A percentile compares a stretch with the other conserved stretches of the same genome.
Conservation (phyloP, 768 basidiomycete species). For the Dioszegia aurantiaca region DNA sequence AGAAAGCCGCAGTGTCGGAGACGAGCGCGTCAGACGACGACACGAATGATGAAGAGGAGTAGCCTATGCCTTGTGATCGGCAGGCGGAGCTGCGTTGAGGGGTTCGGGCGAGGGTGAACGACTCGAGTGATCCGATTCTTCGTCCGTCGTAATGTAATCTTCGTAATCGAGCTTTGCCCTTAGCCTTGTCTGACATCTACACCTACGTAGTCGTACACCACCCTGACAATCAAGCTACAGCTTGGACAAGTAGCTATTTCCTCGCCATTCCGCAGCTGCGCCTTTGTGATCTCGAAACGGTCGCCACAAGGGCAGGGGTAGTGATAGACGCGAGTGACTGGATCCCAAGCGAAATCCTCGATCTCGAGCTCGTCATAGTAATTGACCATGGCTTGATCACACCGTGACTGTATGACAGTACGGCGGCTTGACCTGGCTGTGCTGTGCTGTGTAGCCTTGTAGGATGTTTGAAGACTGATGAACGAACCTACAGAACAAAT, state of each 20-base stretch:
- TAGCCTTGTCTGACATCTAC: neutral
- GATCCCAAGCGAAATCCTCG: conserved; percentile 91
- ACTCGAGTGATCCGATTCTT: conserved; percentile 25
- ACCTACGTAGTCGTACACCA: conserved; percentile 89
- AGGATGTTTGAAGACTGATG: no score
- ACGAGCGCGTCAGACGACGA: neutral
- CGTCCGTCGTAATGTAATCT: conserved; percentile 38
- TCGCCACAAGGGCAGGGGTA: conserved; percentile 98
- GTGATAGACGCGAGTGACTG: conserved; percentile 76
- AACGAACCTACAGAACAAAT: no score
- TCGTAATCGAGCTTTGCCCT: conserved; percentile 28
- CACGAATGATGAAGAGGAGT: conserved; percentile 2
- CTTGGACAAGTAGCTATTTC: conserved; percentile 95
- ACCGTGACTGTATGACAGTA: no score
- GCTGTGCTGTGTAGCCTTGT: no score
- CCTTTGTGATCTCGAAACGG: conserved; percentile 87
- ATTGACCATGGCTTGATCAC: conserved; percentile 35
- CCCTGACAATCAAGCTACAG: conserved; percentile 86
- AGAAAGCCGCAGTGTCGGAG: neutral
- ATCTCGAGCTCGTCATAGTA: conserved; percentile 94
- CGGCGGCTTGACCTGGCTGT: no score
- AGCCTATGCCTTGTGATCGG: conserved; percentile 7
- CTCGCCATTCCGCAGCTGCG: conserved; percentile 80
- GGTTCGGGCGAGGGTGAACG: conserved; percentile 49
- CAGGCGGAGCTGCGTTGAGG: conserved; percentile 13